phyloP scores from a whole-genome alignment of 257 asterid genomes.

The Nicotiana tomentosiformis region DNA sequence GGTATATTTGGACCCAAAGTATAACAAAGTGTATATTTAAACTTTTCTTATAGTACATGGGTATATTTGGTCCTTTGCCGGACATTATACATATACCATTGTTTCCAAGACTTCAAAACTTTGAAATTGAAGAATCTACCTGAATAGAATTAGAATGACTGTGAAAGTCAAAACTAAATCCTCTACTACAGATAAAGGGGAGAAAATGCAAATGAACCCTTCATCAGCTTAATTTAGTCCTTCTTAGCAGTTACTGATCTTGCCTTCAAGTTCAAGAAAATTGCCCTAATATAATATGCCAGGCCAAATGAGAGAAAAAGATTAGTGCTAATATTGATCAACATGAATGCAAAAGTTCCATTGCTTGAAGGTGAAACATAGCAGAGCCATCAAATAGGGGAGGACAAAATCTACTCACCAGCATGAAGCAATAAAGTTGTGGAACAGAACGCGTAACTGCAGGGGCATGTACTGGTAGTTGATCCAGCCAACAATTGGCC shows the following conservation, averaged over 20 bases:
- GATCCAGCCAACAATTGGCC: constrained; percentile 39
- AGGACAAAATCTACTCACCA: constrained; percentile 14
- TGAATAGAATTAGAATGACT: neutral
- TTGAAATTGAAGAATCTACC: too few relatives aligned
- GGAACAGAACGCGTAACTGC: constrained; percentile 30
- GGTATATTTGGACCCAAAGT: too few relatives aligned
- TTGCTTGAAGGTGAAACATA: neutral
- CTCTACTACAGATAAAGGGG: neutral
- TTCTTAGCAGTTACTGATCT: constrained; percentile 23
- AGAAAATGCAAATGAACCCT: neutral
- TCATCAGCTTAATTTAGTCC: constrained; percentile 4
- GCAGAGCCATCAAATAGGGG: neutral
- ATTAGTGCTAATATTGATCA: neutral
- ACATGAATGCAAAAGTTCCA: neutral
- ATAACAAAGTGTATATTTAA: too few relatives aligned
- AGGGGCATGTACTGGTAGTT: constrained; percentile 38
- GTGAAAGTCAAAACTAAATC: neutral
- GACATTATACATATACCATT: neutral
- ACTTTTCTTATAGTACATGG: too few relatives aligned
- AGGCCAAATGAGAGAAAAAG: neutral
- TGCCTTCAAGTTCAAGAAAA: constrained; percentile 32
- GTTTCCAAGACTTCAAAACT: neutral
- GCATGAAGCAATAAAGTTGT: constrained; percentile 30
- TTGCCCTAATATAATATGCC: constrained; percentile 18
- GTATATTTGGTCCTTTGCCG: too few relatives aligned